Evolutionary conservation across 2,329 filamentous ascomycete genomes (phyloP), one percentile per base, ranked within the genome.

Genomic region (Cytospora chrysosperma): DNA sequence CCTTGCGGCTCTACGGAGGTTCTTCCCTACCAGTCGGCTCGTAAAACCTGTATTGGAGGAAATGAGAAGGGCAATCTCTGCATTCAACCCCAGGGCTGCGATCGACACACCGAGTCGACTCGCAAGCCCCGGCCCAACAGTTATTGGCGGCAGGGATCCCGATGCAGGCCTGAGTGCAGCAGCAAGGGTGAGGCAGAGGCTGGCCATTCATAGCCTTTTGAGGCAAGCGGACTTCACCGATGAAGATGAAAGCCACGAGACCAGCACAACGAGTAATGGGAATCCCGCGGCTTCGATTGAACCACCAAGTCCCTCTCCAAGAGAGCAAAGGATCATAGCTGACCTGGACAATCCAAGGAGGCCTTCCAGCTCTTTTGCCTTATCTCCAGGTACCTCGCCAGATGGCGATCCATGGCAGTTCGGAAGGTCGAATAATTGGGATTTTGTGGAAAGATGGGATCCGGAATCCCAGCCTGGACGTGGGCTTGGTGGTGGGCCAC

Each of bases 131-230:
- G 61, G 54, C 5, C 54, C 55, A 9, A 8, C 40, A 2, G 26
- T 24, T 1, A n/a, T 3, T 55, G 66, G 53, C 19, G 59, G 24
- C 59, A 69, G 56, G 7, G 57, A 64, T 3, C 40, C 34, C 2
- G 27, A 40, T 4, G 50, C 52, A 13, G 54, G 62, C 9, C 63
- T 72, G 1, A 69, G 69, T 12, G 61, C 67, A 17, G 70, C 67
- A 5, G 71, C 69, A 9, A 66, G 66, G 21, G 67, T 67, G 4
- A 61, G 70, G 40, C 68, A 72, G 57, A 58, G 69, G 21, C 58
- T 74, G 30, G 71, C 71, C 1, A 69, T 74, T 2, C 72, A 74
- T 52, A 74, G 72, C 47, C 66, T 74, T 1, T 62, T 74, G 10
- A 62, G 70, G 9, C 68, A 70, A 58, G 70, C 71, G 3, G 67